Evolutionary conservation across 768 basidiomycete species (phyloP), one percentile per base, ranked within the genome.

Genomic region (Hemileccinum impolitum): DNA sequence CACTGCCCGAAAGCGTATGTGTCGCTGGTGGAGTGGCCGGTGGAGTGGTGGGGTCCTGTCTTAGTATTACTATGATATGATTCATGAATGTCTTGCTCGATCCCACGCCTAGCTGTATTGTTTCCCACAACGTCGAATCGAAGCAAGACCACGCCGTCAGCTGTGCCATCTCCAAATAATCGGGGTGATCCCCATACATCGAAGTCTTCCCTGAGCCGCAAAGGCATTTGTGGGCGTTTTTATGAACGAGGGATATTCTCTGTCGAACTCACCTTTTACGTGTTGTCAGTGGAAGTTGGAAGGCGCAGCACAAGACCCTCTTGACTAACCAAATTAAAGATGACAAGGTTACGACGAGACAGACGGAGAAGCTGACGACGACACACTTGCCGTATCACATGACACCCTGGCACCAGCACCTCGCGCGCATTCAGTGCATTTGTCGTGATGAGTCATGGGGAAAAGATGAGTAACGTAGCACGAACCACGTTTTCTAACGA

Each of bases 21-120:
- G 82, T 60, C 72, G 78, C 23, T 81, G 76, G 70, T 85, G 85
- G 85, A 62, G 78, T n/a, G 82, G 80, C 19, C 67, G 70, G 31
- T 81, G 81, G 79, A 41, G 31, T 15, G 21, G 23, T 26, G 46
- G 39, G 1, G 26, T 8, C 30, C 17, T 42, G 30, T 18, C 28
- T 23, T 23, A 23, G 23, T 23, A 23, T 23, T 23, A 23, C 23
- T 23, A 3, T 23, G 23, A 23, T 23, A 3, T 23, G 23, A 23
- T 23, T 23, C 8, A 36, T 43, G 26, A 17, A 34, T 19, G 25
- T 32, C 47, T 30, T 36, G 43, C 40, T 48, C 30, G 10, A 23
- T 48, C 40, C 13, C 48, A 60, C 35, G 51, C 28, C 34, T 6
- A 15, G 34, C 8, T 34, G 34, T n/a, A 6, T 30, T 23, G 3